These are phyloP conservation scores for Nakaseomyces delphensis DNA, from an alignment of 1,139 yeast genomes.

Conservation along the genomic window DNA sequence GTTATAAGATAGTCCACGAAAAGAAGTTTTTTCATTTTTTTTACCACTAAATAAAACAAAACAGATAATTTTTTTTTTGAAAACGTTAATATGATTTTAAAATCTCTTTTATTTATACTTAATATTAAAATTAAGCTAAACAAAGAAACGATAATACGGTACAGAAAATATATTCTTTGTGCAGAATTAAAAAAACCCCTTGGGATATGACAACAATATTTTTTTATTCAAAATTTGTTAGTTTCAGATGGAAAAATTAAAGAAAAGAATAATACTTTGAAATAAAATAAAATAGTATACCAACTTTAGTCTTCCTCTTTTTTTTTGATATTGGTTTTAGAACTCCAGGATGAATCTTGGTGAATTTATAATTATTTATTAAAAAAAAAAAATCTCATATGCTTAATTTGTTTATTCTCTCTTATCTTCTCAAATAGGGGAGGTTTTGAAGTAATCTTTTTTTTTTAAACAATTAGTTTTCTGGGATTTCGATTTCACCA, in stretches of 20 bases:
- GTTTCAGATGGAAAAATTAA: slow-evolving; percentile 1
- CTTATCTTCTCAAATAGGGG: neutral
- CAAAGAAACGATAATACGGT: slow-evolving; percentile 10
- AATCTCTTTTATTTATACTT: slow-evolving; percentile 15
- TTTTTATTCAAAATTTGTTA: neutral
- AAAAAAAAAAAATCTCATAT: slow-evolving; percentile 6
- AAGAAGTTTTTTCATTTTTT: neutral
- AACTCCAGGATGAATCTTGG: slow-evolving; percentile 1
- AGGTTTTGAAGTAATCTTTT: too few species aligned
- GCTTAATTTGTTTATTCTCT: neutral
- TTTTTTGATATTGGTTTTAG: neutral
- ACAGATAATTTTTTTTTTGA: slow-evolving; percentile 1
- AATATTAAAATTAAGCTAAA: slow-evolving; percentile 14
- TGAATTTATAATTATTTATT: slow-evolving; percentile 6
- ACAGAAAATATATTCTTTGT: slow-evolving; percentile 7
- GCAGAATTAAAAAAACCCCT: slow-evolving; percentile 7
- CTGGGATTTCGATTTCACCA: slow-evolving; percentile 96
- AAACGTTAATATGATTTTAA: slow-evolving; percentile 18
- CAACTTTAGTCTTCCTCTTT: neutral
- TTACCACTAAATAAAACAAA: slow-evolving; percentile 5
- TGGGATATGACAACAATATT: slow-evolving; percentile 6
- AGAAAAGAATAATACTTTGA: slow-evolving; percentile 4
- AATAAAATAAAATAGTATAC: slow-evolving; percentile 8
- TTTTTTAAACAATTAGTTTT: slow-evolving; percentile 48
- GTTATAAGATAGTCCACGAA: too few species aligned